Evolutionary conservation across 2,329 filamentous ascomycete species (phyloP).

Genomic region (Pestalotiopsis sp.): DNA sequence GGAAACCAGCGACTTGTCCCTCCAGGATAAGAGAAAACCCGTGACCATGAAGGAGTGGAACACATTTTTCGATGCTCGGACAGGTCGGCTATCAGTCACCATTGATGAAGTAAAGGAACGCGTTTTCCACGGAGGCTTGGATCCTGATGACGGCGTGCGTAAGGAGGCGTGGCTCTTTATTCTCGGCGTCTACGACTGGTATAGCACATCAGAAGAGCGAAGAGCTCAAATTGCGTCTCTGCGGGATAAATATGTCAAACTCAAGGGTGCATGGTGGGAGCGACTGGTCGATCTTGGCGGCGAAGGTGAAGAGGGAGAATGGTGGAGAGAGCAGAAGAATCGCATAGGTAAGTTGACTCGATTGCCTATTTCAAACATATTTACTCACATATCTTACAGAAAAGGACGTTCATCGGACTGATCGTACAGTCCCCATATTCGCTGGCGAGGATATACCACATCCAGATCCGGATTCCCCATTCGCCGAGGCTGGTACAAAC

Average conservation of each 20-base stretch:
- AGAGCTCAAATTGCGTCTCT: constrained; percentile 80
- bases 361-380: constrained; percentile 1
- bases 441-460: constrained; percentile 95
- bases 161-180: constrained; percentile 98
- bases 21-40: constrained; percentile 74
- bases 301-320: constrained; percentile 81
- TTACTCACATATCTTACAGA: constrained; percentile 55
- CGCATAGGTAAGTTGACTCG: constrained; percentile 74
- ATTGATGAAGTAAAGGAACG: constrained; percentile 93
- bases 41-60: constrained; percentile 87
- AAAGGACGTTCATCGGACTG: constrained; percentile 97
- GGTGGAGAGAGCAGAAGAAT: constrained; percentile 93
- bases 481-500: constrained; percentile 90
- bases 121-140: constrained; percentile 92
- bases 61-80: constrained; percentile 77
- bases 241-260: constrained; percentile 87
- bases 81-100: constrained; percentile 76
- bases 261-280: constrained; percentile 98
- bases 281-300: constrained; percentile 80
- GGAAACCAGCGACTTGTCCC: constrained; percentile 70
- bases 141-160: constrained; percentile 84
- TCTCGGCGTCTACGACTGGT: constrained; percentile 89
- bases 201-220: constrained; percentile 83
- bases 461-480: constrained; percentile 92
- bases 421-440: constrained; percentile 93